Percentiles rank a stretch among this genome's conserved stretches.
phyloP scores from a whole-genome alignment of 345 rosid species.

The Aquilaria malaccensis region DNA sequence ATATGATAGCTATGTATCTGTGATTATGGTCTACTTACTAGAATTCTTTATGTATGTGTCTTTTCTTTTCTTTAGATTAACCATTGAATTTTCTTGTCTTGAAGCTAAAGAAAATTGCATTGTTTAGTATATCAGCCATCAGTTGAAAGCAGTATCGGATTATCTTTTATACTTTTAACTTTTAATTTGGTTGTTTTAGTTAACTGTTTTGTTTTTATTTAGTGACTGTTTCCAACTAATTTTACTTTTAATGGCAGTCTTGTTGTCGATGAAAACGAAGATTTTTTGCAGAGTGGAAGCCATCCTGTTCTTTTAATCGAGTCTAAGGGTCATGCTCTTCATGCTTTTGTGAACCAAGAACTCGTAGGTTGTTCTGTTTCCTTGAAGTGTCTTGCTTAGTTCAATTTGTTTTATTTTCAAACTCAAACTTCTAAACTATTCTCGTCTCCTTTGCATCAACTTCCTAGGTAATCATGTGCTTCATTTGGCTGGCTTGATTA shows the following conservation, averaged over 20 bases:
- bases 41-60: too few species aligned
- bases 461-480: too few species aligned
- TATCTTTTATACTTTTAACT: too few species aligned
- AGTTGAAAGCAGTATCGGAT: too few species aligned
- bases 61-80: too few species aligned
- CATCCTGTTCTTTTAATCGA: constrained; percentile 60
- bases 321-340: constrained; percentile 91
- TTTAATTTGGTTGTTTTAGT: too few species aligned
- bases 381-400: not conserved
- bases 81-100: too few species aligned
- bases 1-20: too few species aligned
- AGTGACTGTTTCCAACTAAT: not conserved
- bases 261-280: constrained; percentile 43
- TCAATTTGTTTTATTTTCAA: not conserved
- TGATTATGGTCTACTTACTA: too few species aligned
- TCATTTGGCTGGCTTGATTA: not conserved
- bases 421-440: not conserved
- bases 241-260: constrained; percentile 36
- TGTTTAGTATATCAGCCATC: too few species aligned
- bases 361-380: constrained; percentile 44
- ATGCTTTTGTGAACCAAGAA: constrained; percentile 69
- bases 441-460: not conserved
- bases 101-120: too few species aligned
- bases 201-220: too few species aligned
- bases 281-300: constrained; percentile 51